Conservation (phyloP, 2,329 filamentous ascomycete genomes). For the Blumeria graminis region DNA sequence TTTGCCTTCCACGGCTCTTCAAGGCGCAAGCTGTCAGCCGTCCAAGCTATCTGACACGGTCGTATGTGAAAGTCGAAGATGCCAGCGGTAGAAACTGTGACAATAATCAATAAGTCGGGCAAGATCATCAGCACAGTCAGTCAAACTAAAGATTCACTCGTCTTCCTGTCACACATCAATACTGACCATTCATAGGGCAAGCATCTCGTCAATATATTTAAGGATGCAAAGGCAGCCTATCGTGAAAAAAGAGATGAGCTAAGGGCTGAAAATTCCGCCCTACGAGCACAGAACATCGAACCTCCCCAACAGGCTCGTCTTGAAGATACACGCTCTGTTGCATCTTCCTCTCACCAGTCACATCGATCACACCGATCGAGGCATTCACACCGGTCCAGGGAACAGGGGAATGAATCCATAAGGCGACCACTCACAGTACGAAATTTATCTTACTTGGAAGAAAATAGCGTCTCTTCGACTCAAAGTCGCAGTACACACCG, state of each 20-base stretch:
- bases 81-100: conserved; percentile 45
- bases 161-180: conserved; percentile 1
- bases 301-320: conserved; percentile 23
- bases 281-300: conserved; percentile 32
- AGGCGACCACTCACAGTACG: conserved; percentile 9
- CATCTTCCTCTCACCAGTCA: conserved; percentile 16
- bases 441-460: conserved; percentile 9
- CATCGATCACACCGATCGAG: conserved; percentile 11
- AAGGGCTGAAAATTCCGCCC: conserved; percentile 39
- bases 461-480: conserved; percentile 9
- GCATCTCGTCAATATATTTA: conserved; percentile 73
- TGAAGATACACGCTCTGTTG: conserved; percentile 17
- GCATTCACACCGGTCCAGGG: conserved; percentile 2
- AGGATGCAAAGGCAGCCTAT: conserved; percentile 74
- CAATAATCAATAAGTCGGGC: conserved; percentile 74
- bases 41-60: neutral
- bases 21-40: too few species aligned
- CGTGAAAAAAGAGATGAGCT: conserved; percentile 68
- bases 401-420: conserved; percentile 2
- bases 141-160: conserved; percentile 3
- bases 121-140: conserved; percentile 75
- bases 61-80: conserved; percentile 7
- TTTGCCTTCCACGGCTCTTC: too few species aligned
- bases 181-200: conserved; percentile 39
- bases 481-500: conserved; percentile 8